Conservation (phyloP, 306 rosid species). For the Castanea mollissima region DNA sequence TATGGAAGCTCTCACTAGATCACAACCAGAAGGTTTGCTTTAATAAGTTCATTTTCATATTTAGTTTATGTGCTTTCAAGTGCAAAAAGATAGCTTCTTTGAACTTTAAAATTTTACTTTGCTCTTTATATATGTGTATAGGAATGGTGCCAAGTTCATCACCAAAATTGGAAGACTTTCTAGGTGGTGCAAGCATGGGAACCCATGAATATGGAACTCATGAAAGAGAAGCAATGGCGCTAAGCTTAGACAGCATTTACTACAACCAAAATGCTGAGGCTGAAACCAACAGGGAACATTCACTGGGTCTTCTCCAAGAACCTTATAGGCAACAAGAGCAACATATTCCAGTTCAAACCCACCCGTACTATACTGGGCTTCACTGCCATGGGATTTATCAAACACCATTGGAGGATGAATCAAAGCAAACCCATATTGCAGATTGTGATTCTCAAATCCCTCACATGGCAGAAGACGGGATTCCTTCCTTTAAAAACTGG, state of each 20-base stretch:
- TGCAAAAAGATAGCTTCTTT: not conserved
- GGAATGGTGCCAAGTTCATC: constrained; percentile 69
- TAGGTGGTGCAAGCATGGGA: constrained; percentile 79
- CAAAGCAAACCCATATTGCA: constrained; percentile 38
- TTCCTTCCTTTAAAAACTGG: constrained; percentile 45
- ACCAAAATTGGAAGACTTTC: constrained; percentile 87
- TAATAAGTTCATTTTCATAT: not conserved
- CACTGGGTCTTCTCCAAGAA: constrained; percentile 43
- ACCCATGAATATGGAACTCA: constrained; percentile 54
- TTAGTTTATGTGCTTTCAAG: not conserved
- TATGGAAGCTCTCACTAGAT: constrained; percentile 76
- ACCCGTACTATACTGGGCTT: constrained; percentile 52
- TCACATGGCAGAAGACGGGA: constrained; percentile 33
- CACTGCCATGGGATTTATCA: constrained; percentile 48
- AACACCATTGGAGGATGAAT: constrained; percentile 39
- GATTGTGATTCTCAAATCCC: constrained; percentile 39
- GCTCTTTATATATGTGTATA: not conserved
- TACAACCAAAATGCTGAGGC: constrained; percentile 46
- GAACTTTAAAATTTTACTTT: not conserved
- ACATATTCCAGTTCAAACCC: constrained; percentile 32
- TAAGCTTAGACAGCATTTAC: constrained; percentile 79
- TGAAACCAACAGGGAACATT: constrained; percentile 39
- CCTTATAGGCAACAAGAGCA: constrained; percentile 48
- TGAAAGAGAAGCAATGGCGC: constrained; percentile 74
- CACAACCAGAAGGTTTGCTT: constrained; percentile 64